Conservation (phyloP, 257 asterid genomes). For the Ilex asprella region DNA sequence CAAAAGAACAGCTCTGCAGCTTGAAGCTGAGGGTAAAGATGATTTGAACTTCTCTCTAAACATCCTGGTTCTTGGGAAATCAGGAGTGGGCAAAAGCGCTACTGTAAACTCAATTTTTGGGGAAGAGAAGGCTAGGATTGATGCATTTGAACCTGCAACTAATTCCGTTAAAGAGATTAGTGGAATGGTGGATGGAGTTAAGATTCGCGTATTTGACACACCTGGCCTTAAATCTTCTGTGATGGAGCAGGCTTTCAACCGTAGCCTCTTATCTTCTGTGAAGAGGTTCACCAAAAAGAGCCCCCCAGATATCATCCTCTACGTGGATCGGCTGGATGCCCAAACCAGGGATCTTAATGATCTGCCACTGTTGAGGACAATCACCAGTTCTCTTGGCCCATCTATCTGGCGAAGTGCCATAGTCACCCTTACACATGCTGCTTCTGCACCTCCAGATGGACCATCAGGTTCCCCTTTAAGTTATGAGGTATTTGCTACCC, state of each 20-base stretch:
- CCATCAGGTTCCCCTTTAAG: slow-evolving; percentile 80
- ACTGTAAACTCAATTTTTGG: slow-evolving; percentile 79
- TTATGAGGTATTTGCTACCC: slow-evolving; percentile 75
- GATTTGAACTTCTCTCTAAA: slow-evolving; percentile 64
- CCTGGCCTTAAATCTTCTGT: slow-evolving; percentile 77
- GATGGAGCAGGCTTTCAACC: slow-evolving; percentile 74
- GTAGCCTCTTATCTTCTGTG: slow-evolving; percentile 46
- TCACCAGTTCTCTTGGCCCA: slow-evolving; percentile 59
- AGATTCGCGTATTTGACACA: slow-evolving; percentile 66
- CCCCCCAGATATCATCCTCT: slow-evolving; percentile 72
- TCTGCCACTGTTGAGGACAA: slow-evolving; percentile 64
- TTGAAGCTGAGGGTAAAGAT: slow-evolving; percentile 51
- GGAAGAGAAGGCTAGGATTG: slow-evolving; percentile 62
- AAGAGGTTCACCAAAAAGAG: slow-evolving; percentile 69
- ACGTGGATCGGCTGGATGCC: slow-evolving; percentile 83
- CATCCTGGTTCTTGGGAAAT: slow-evolving; percentile 82
- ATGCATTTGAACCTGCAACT: slow-evolving; percentile 71
- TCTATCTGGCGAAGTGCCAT: slow-evolving; percentile 81
- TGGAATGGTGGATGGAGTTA: slow-evolving; percentile 65
- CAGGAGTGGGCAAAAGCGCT: slow-evolving; percentile 94
- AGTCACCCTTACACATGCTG: slow-evolving; percentile 86
- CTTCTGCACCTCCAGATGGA: slow-evolving; percentile 97
- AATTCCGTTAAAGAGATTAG: slow-evolving; percentile 43
- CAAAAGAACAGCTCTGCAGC: slow-evolving; percentile 59
- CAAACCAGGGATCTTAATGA: slow-evolving; percentile 91